These are phyloP conservation scores for Posidonia oceanica DNA, from an alignment of 116 monocot genomes.

Conservation along the genomic window DNA sequence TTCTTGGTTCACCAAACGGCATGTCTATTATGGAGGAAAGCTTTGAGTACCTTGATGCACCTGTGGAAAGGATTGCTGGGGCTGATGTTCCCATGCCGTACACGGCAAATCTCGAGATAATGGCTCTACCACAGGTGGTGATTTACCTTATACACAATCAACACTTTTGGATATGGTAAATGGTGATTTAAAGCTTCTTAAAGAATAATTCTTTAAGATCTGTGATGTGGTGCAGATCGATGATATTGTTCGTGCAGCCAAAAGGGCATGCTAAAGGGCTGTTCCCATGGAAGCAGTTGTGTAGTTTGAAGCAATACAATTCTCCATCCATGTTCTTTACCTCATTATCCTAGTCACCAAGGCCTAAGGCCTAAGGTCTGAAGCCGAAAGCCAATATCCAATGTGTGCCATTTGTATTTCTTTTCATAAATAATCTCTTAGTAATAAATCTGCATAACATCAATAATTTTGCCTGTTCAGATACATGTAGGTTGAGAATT, in stretches of 20 bases:
- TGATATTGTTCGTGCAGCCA: slow-evolving; percentile 69
- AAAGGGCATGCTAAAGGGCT: slow-evolving; percentile 69
- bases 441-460: too few species aligned
- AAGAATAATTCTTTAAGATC: not conserved
- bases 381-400: too few species aligned
- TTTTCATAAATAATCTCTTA: too few species aligned
- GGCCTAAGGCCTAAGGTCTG: too few species aligned
- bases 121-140: slow-evolving; percentile 72
- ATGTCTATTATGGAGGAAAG: slow-evolving; percentile 78
- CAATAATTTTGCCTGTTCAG: too few species aligned
- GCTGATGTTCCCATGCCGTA: slow-evolving; percentile 97
- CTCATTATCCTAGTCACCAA: not conserved
- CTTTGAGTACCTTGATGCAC: slow-evolving; percentile 88
- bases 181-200: too few species aligned
- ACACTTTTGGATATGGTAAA: not conserved
- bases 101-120: slow-evolving; percentile 79
- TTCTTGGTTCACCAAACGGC: slow-evolving; percentile 10
- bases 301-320: not conserved
- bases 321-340: not conserved
- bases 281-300: slow-evolving; percentile 12
- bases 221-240: slow-evolving; percentile 37
- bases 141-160: not conserved
- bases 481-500: too few species aligned
- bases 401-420: too few species aligned
- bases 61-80: slow-evolving; percentile 88